Base-by-base conservation (phyloP, 306 rosid genomes). In the Carpinus fangiana region DNA sequence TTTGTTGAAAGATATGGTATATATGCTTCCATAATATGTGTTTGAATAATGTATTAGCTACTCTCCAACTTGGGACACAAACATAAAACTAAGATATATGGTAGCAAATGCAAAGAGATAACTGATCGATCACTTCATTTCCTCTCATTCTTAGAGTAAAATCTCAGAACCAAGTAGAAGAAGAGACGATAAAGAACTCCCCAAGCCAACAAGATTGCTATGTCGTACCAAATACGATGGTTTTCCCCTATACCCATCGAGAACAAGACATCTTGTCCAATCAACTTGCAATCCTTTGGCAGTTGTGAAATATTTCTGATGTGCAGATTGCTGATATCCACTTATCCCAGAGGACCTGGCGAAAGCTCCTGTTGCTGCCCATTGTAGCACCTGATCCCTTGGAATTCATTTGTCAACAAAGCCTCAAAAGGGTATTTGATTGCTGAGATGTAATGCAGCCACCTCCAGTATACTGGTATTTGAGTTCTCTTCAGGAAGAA, bases 351-450 rank as follows among this genome's bases (percentile, higher is more conserved):
- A 12, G 97, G 96, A 28, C 97, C 96, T 0, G 95, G 89, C 7
- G 93, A 78, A 56, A 94, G 86, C 34, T 94, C 96, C 13, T 52
- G 21, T 10, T 1, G 69, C n/a, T 7, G 43, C 45, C 98, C 98
- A 12, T 41, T 23, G 76, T 92, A 92, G 84, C 95, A 92, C 16
- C 78, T 76, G 3, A 36, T 61, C 0, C 92, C 92, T 79, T 84
- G 73, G 89, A 94, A 94, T 74, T 94, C 98, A 78, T 88, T 92
- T 67, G 83, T 86, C 53, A 94, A 72, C 92, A 94, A 67, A 28
- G 97, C 93, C 85, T 92, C 98, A 51, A 90, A 94, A 28, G 97
- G 97, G 73, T 94, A 94, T 83, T 92, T 94, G 66, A 94, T 92
- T 21, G 98, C 97, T 21, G 97, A 92, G 68, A 90, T 80, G 79